Base-by-base conservation (phyloP, 2,329 filamentous ascomycete species). In the Zasmidium cellare region DNA sequence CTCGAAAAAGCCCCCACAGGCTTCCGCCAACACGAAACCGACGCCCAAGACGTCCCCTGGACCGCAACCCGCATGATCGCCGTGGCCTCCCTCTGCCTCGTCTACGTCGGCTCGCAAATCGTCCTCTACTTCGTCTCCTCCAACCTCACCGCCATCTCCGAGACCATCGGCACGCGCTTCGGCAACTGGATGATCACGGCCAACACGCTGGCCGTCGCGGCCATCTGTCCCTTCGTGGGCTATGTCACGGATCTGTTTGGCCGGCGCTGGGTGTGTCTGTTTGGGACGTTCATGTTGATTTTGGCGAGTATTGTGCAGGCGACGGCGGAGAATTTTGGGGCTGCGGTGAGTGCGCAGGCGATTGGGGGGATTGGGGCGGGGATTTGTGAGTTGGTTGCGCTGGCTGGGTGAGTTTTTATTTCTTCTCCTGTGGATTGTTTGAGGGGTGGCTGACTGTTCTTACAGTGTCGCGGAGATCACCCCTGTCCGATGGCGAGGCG, bases 41-140 rank as follows among this genome's bases (percentile, higher is more conserved):
- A 63, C 44, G 60, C 22, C 18, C 45, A 63, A 20, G 56, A 65
- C 35, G 52, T 59, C 45, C 63, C 63, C 35, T 65, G 63, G 63
- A 65, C 63, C n/a, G 50, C 52, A 22, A 65, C 58, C 14, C 61
- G 63, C 16, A 62, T 61, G 50, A 60, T 65, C 28, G 63, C 63
- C 24, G 55, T 65, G 18, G 55, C 58, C 14, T 62, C 61, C 14
- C 57, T 65, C 44, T 65, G 63, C 24, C 56, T 62, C 16, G 61
- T 65, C 51, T 65, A 65, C 22, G 63, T 65, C 31, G 63, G 63
- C 41, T 64, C 61, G 12, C 63, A 65, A 31, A 65, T 65, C 35
- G 59, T 63, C 41, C 61, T 65, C 23, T 63, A 65, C 59, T 65
- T 65, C 57, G 58, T 61, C 48, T 62, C 59, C 57, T 65, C 63